A percentile compares a stretch with the other conserved stretches of the same genome.
Evolutionary conservation across 2,329 filamentous ascomycete species (phyloP).

Genomic region (Stagonosporopsis rhizophila): DNA sequence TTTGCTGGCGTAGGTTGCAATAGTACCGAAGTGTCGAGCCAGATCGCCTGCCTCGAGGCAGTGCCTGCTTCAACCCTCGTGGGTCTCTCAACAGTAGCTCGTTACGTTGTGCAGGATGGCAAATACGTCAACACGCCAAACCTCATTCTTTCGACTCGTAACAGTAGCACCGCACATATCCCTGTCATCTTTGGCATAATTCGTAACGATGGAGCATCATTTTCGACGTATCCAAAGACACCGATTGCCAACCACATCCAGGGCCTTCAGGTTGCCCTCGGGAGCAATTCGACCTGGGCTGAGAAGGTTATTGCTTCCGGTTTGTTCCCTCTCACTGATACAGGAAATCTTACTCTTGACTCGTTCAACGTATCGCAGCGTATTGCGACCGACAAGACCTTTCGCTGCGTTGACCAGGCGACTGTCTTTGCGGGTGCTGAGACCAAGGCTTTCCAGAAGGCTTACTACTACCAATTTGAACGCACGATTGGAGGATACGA

Average conservation of each 20-base stretch:
- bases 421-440: slow-evolving; percentile 61
- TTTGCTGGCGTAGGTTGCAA: slow-evolving; percentile 62
- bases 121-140: slow-evolving; percentile 61
- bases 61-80: slow-evolving; percentile 55
- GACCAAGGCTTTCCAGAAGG: slow-evolving; percentile 55
- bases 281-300: slow-evolving; percentile 54
- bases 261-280: slow-evolving; percentile 55
- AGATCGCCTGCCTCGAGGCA: slow-evolving; percentile 62
- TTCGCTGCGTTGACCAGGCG: slow-evolving; percentile 67
- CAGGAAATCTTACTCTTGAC: slow-evolving; percentile 61
- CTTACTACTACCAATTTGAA: slow-evolving; percentile 68
- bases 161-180: slow-evolving; percentile 57
- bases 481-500: slow-evolving; percentile 62
- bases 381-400: slow-evolving; percentile 65
- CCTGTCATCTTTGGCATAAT: slow-evolving; percentile 64
- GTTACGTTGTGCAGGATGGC: slow-evolving; percentile 66
- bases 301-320: slow-evolving; percentile 45
- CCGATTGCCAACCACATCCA: slow-evolving; percentile 52
- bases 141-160: slow-evolving; percentile 54
- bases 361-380: slow-evolving; percentile 64
- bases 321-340: slow-evolving; percentile 60
- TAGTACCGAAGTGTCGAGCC: slow-evolving; percentile 52
- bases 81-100: slow-evolving; percentile 52
- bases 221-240: slow-evolving; percentile 57
- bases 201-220: slow-evolving; percentile 63